Percentiles rank a stretch among this genome's conserved stretches.
These are phyloP conservation scores for Microdochium trichocladiopsis DNA, from an alignment of 2,329 filamentous ascomycete species.

Conservation along the genomic window DNA sequence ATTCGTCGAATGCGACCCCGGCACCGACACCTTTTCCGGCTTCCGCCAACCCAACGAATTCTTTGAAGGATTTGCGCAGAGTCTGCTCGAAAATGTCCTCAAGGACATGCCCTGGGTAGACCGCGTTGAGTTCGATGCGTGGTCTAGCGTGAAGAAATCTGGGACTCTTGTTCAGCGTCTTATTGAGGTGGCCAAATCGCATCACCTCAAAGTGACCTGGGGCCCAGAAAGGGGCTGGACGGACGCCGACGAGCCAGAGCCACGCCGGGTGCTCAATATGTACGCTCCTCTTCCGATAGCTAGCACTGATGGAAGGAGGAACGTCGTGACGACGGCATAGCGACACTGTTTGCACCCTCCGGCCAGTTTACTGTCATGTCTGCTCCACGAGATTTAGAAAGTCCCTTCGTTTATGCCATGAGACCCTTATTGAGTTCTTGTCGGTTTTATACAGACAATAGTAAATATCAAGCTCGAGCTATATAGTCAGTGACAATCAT, in stretches of 20 bases:
- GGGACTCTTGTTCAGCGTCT: slow-evolving; percentile 59
- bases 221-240: slow-evolving; percentile 62
- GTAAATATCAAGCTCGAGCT: no score
- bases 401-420: no score
- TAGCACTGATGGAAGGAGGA: no score
- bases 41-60: slow-evolving; percentile 61
- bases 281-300: neutral
- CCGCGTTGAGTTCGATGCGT: slow-evolving; percentile 64
- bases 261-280: neutral
- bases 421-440: no score
- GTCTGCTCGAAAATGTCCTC: slow-evolving; percentile 50
- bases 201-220: slow-evolving; percentile 53
- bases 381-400: no score
- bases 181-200: slow-evolving; percentile 39
- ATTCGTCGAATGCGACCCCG: slow-evolving; percentile 68
- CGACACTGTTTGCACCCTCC: no score
- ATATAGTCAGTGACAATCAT: no score
- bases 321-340: no score
- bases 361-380: no score
- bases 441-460: no score
- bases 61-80: slow-evolving; percentile 60
- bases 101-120: slow-evolving; percentile 47
- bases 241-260: slow-evolving; percentile 31
- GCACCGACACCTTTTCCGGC: slow-evolving; percentile 58
- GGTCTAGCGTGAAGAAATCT: slow-evolving; percentile 54